Base-by-base conservation (phyloP, 2,329 filamentous ascomycete species). In the Dichotomopilus funicola region DNA sequence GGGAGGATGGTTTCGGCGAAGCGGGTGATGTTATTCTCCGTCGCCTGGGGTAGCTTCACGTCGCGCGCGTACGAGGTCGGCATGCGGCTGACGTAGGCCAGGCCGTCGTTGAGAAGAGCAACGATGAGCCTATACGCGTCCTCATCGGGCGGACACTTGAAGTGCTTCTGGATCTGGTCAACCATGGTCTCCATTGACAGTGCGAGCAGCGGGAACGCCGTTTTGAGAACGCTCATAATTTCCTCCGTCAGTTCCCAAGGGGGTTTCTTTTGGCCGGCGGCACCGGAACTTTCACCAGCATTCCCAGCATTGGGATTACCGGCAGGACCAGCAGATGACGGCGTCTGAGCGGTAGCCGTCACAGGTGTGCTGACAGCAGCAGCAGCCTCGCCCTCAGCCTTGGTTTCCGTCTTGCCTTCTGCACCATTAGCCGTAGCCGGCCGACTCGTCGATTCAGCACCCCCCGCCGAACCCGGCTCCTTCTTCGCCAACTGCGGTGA, bases 181-280 rank as follows among this genome's bases (percentile, higher is more conserved):
- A 97, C 91, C 91, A 97, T 99, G 0, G 92, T 96, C 74, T 99
- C 94, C 94, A 99, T 97, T 0, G 92, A 96, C 44, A 97, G 76
- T 8, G 95, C 94, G 64, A 99, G 81, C 13, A 99, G 79, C 31
- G 94, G 94, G 77, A 97, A 99, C 0, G 92, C 91, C 6, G 94
- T 97, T 78, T 99, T 97, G 53, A 99, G 83, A 35, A 91, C 88
- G 37, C 91, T 88, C 80, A 96, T 91, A 58, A 99, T 90, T 68
- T 97, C 91, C 64, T 99, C 94, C 0, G 91, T 92, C 64, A 95
- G 86, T 68, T 99, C 94, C 94, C 94, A 97, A 0, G 95, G 91
- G 61, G 88, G 89, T 73, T 89, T 91, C 74, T 85, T 82, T 61
- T 79, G 76, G 33, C 65, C 65, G 7, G 70, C 65, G 13, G 64